Percentiles rank a stretch among this genome's conserved stretches.
These are phyloP conservation scores for Pythium folliculosum DNA, from an alignment of 352 stramenopile species.

Conservation along the genomic window DNA sequence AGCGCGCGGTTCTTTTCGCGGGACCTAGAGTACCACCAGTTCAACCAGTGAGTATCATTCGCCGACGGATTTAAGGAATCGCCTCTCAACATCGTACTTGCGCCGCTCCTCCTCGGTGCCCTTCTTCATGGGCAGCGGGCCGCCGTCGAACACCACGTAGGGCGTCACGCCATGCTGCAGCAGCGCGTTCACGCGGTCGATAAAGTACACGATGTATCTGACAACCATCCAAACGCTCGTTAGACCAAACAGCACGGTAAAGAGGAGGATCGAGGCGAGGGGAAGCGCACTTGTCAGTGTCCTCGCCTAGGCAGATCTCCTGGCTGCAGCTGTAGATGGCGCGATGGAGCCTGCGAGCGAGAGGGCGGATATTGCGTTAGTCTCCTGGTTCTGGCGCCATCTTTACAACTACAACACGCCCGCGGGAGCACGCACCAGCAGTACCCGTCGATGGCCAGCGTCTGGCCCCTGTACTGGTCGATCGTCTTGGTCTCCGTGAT, in stretches of 20 bases:
- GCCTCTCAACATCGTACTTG: conserved; percentile 35
- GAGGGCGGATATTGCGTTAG: neutral
- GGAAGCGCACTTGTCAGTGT: conserved; percentile 44
- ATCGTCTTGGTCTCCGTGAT: conserved; percentile 71
- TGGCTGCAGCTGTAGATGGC: conserved; percentile 84
- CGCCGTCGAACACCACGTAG: conserved; percentile 94
- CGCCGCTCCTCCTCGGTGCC: conserved; percentile 70
- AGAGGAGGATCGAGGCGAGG: too few species aligned
- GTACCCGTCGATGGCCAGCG: conserved; percentile 73
- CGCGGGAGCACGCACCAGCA: conserved; percentile 56
- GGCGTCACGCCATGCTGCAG: conserved; percentile 82
- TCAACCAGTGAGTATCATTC: neutral
- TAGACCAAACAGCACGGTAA: too few species aligned
- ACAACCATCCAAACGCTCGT: conserved; percentile 3
- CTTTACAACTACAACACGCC: neutral
- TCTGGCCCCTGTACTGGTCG: conserved; percentile 71
- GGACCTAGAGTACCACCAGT: conserved; percentile 29
- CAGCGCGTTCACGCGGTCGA: conserved; percentile 88
- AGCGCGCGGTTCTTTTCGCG: conserved; percentile 71
- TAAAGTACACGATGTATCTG: conserved; percentile 85
- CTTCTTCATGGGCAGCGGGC: conserved; percentile 89
- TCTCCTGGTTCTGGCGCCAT: too few species aligned
- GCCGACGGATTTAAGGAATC: neutral
- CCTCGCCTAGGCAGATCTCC: conserved; percentile 74
- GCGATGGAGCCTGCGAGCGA: conserved; percentile 70